Percentiles rank a stretch among this genome's conserved stretches.
Conservation (phyloP, 345 rosid species). For the Gossypium stocksii region DNA sequence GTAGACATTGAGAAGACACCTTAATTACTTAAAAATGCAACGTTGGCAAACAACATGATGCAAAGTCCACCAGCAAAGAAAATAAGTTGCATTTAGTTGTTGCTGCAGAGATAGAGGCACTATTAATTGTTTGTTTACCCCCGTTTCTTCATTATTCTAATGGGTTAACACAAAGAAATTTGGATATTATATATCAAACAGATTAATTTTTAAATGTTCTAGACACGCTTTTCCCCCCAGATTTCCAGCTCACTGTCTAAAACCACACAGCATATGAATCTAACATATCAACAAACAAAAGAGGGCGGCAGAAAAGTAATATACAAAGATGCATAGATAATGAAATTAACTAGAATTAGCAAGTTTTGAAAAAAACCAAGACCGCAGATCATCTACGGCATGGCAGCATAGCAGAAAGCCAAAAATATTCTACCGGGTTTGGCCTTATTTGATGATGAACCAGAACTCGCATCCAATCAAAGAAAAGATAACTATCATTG, state of each 20-base stretch:
- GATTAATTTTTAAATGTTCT: background rate
- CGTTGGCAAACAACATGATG: background rate
- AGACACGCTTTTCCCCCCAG: background rate
- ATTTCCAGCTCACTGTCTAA: background rate
- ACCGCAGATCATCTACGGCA: background rate
- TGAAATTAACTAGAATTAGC: background rate
- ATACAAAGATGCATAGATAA: background rate
- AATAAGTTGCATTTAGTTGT: background rate
- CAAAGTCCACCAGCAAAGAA: background rate
- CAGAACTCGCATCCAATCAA: background rate
- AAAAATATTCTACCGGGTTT: background rate
- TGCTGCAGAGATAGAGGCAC: background rate
- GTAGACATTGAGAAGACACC: constrained; percentile 17
- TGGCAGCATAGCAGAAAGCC: background rate
- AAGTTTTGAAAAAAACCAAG: background rate
- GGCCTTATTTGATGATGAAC: background rate
- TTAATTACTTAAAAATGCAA: constrained; percentile 9
- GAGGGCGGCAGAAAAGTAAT: background rate
- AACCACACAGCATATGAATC: background rate
- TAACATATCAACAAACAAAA: background rate
- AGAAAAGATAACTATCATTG: background rate
- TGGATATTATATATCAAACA: background rate
- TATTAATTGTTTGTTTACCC: background rate
- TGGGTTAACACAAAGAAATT: background rate
- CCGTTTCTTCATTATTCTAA: background rate